A percentile compares a stretch with the other conserved stretches of the same genome.
Conservation (phyloP, 148 eudicot genomes). For the Cornus suecica region DNA sequence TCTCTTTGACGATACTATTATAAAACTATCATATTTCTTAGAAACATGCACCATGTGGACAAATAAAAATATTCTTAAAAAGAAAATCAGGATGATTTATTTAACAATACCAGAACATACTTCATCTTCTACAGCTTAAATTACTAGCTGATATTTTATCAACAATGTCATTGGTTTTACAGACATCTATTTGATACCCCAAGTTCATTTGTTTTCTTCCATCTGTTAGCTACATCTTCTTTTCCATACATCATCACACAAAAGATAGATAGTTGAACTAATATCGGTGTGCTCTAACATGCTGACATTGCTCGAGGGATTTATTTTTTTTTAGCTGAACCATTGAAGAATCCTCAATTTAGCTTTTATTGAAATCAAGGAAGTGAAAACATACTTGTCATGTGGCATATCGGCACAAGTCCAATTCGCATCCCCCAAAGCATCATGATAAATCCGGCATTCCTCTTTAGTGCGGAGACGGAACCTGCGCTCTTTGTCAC, state of each 20-base stretch:
- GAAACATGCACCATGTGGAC: background rate
- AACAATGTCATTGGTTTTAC: too few relatives aligned
- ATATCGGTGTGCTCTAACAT: too few relatives aligned
- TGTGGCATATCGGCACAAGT: conserved; percentile 59
- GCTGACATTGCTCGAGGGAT: too few relatives aligned
- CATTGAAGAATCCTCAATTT: background rate
- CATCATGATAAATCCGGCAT: conserved; percentile 66
- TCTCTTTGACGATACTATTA: background rate
- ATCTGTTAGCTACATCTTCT: too few relatives aligned
- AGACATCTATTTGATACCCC: too few relatives aligned
- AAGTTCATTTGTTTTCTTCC: too few relatives aligned
- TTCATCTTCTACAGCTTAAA: background rate
- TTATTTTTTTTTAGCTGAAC: too few relatives aligned
- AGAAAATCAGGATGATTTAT: background rate
- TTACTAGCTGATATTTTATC: too few relatives aligned
- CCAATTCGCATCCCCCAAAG: conserved; percentile 49
- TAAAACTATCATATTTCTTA: background rate
- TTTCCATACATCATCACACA: too few relatives aligned
- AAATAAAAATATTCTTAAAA: too few relatives aligned
- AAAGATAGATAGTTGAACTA: too few relatives aligned
- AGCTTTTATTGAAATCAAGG: background rate
- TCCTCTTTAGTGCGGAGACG: conserved; percentile 61
- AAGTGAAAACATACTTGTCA: conserved; percentile 42
- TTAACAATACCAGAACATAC: background rate
- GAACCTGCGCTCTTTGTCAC: conserved; percentile 64